Conservation (phyloP, 805 yeast species). For the Candida methanosorbosa region DNA sequence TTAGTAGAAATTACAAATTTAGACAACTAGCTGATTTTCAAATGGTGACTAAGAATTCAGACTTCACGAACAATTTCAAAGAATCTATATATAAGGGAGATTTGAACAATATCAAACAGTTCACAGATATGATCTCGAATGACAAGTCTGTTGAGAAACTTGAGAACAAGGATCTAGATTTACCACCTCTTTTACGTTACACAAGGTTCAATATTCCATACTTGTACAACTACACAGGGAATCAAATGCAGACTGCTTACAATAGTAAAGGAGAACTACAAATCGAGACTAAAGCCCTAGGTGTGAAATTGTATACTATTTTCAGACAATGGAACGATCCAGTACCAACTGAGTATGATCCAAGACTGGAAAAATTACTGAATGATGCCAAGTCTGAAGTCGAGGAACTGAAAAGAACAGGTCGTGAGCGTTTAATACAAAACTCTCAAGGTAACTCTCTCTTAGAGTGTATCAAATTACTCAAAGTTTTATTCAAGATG, state of each 20-base stretch:
- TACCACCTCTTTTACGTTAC: slow-evolving; percentile 84
- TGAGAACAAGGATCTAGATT: slow-evolving; percentile 36
- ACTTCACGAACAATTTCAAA: slow-evolving; percentile 32
- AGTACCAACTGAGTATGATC: slow-evolving; percentile 43
- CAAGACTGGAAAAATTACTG: slow-evolving; percentile 38
- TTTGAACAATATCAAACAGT: slow-evolving; percentile 29
- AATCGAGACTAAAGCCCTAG: slow-evolving; percentile 24
- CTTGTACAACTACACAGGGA: slow-evolving; percentile 69
- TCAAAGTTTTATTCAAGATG: slow-evolving; percentile 43
- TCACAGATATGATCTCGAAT: slow-evolving; percentile 21
- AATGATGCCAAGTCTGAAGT: slow-evolving; percentile 26
- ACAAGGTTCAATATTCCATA: slow-evolving; percentile 71
- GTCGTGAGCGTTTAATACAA: slow-evolving; percentile 13
- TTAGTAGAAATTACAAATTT: slow-evolving; percentile 64
- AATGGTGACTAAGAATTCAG: slow-evolving; percentile 48
- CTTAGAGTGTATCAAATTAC: slow-evolving; percentile 33
- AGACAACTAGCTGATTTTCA: slow-evolving; percentile 89
- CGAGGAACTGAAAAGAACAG: slow-evolving; percentile 18
- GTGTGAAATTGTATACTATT: slow-evolving; percentile 47
- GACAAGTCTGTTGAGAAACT: slow-evolving; percentile 5
- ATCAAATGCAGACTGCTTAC: slow-evolving; percentile 44
- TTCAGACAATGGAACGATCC: slow-evolving; percentile 40
- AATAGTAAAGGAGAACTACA: slow-evolving; percentile 18
- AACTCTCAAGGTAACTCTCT: slow-evolving; percentile 25
- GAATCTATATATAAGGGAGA: slow-evolving; percentile 34